phyloP scores from a whole-genome alignment of 2,329 filamentous ascomycete genomes.

The Penicillium sp. region DNA sequence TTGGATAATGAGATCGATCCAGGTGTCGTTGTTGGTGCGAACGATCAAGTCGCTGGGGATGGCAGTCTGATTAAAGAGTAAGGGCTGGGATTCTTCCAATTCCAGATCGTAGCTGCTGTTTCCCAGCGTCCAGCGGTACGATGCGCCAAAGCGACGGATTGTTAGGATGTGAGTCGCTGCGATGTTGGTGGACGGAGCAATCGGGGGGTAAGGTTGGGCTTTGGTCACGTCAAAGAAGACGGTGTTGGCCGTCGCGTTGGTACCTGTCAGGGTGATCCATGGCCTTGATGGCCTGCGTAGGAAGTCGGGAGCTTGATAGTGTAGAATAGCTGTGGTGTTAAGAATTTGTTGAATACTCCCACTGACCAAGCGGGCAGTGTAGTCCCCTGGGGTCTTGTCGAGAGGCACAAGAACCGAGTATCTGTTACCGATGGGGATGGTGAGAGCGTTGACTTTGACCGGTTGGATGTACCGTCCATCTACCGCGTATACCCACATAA shows the following conservation, averaged over 20 bases:
- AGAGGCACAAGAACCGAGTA: constrained; percentile 42
- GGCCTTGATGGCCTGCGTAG: constrained; percentile 27
- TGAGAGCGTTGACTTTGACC: constrained; percentile 31
- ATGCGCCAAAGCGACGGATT: constrained; percentile 16
- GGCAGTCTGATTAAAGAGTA: constrained; percentile 24
- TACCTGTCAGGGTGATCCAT: constrained; percentile 49
- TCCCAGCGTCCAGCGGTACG: constrained; percentile 24
- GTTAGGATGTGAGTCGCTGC: constrained; percentile 36
- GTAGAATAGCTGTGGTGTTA: constrained; percentile 47
- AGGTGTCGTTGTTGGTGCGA: constrained; percentile 44
- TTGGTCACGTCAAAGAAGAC: constrained; percentile 41
- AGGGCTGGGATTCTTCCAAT: constrained; percentile 19
- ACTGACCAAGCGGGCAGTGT: constrained; percentile 51
- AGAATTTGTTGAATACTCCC: constrained; percentile 50
- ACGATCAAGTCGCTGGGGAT: constrained; percentile 40
- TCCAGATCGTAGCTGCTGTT: constrained; percentile 20
- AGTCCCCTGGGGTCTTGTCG: constrained; percentile 43
- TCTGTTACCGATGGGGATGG: constrained; percentile 34
- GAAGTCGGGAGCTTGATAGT: constrained; percentile 28
- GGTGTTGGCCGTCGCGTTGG: constrained; percentile 37
- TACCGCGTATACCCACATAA: constrained; percentile 41
- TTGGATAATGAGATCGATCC: constrained; percentile 52
- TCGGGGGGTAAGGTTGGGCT: constrained; percentile 46
- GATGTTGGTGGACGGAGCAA: constrained; percentile 37
- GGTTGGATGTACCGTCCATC: constrained; percentile 43